Evolutionary conservation across 495 filamentous ascomycete species (phyloP), one percentile per base, ranked within the genome.

Genomic region (Penicillium malachiteum): DNA sequence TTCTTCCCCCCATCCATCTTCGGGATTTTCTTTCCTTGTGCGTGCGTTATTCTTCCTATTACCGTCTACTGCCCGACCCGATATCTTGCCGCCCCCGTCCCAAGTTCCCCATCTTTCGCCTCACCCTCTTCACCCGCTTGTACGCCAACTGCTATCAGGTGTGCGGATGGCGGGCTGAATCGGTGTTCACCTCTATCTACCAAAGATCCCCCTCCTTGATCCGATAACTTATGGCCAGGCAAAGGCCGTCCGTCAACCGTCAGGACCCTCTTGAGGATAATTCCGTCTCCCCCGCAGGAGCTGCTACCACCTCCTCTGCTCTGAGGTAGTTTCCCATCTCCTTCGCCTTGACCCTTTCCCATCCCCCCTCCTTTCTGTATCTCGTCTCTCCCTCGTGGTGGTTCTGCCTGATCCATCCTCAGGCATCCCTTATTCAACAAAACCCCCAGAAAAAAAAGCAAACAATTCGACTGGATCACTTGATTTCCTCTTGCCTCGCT

Each of bases 141-240:
- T 63, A 61, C 56, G 53, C 47, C 40, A 47, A 54, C 14, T 38
- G 51, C 38, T n/a, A 62, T 14, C 26, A 52, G 60, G 69, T 65
- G 54, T 68, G 67, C 74, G 73, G 62, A 80, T 81, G 78, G 78
- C 78, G 73, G 74, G 69, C 70, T 76, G 67, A 73, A 51, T 63
- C 70, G 69, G 73, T 67, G 66, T 67, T 57, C 50, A 69, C 65
- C 60, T 39, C 18, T 41, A 31, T 71, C 60, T 55, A 67, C 68
- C 55, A 54, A 59, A 69, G 64, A 62, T 26, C 21, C 37, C 71
- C 61, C 65, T 65, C 58, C 62, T 55, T 63, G 64, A 76, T 58
- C 70, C 62, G 67, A 67, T 69, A 72, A 77, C 76, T 73, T 78
- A 78, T 78, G 76, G 76, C 76, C 73, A 78, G 73, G 60, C 73